Evolutionary conservation across 2,329 filamentous ascomycete genomes (phyloP).

Genomic region (Penicillium griseofulvum): DNA sequence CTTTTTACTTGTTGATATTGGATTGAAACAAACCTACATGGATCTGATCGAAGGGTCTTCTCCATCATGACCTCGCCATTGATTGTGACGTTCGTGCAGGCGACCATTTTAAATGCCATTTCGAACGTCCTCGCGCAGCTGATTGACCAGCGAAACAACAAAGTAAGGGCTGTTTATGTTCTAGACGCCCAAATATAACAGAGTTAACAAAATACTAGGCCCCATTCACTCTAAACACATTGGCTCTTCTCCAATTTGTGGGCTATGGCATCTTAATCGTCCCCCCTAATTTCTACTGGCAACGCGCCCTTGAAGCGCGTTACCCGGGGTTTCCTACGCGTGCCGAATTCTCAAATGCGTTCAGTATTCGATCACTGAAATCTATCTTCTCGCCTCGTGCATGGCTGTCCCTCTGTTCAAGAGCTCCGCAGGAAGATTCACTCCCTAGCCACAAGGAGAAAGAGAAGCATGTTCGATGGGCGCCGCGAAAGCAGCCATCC

Average conservation of each 20-base stretch:
- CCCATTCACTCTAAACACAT: constrained; percentile 61
- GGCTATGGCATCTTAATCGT: constrained; percentile 70
- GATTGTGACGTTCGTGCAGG: constrained; percentile 37
- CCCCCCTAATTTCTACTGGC: constrained; percentile 85
- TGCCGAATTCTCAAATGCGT: constrained; percentile 17
- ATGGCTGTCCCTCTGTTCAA: constrained; percentile 10
- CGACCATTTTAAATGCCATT: constrained; percentile 38
- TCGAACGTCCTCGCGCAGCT: constrained; percentile 40
- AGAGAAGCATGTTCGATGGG: constrained; percentile 19
- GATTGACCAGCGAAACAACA: constrained; percentile 36
- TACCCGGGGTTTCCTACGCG: constrained; percentile 64
- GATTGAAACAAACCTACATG: constrained; percentile 7
- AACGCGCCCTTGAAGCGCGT: constrained; percentile 69
- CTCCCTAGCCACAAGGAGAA: constrained; percentile 23
- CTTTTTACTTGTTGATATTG: background rate
- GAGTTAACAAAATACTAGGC: constrained; percentile 41
- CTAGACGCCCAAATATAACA: background rate
- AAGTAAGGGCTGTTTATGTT: constrained; percentile 22
- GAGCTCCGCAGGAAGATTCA: background rate
- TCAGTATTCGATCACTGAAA: constrained; percentile 9
- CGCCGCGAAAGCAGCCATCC: constrained; percentile 29
- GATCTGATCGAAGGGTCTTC: background rate
- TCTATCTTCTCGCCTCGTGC: constrained; percentile 11
- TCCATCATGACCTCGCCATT: constrained; percentile 29
- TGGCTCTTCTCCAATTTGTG: constrained; percentile 72